Conservation (phyloP, 225 moss, liverwort and hornwort genomes). For the Straminergon stramineum region DNA sequence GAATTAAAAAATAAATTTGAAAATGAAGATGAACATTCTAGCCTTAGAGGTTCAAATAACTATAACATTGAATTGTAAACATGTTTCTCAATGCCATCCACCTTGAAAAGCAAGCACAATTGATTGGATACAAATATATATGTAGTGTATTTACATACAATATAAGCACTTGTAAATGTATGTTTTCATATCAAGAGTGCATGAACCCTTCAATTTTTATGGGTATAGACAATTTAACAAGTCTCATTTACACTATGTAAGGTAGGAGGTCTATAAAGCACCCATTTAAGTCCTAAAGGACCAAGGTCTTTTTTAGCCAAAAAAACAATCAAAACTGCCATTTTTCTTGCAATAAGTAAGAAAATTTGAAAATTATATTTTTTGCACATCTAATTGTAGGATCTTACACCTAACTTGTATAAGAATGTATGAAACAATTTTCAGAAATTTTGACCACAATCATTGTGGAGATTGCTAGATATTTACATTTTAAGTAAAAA, state of each 20-base stretch:
- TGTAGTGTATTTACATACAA: accelerated
- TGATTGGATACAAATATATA: background rate
- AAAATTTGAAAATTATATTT: no score
- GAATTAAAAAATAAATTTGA: background rate
- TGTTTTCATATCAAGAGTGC: accelerated
- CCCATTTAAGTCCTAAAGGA: no score
- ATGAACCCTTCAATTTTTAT: background rate
- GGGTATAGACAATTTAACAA: background rate
- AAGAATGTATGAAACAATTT: no score
- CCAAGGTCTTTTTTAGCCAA: no score
- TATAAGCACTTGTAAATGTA: background rate
- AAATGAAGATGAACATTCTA: background rate
- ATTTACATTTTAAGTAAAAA: no score
- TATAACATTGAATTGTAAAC: background rate
- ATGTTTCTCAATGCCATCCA: background rate
- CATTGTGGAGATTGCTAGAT: no score
- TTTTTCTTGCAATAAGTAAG: no score
- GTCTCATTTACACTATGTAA: background rate
- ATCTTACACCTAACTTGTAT: no score
- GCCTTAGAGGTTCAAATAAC: background rate
- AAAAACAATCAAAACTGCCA: no score
- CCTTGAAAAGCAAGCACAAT: background rate
- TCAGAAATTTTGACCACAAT: no score
- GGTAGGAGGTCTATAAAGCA: no score
- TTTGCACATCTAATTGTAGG: no score